phyloP scores from a whole-genome alignment of 1,284 basidiomycete species.

The Cystobasidium slooffiae region DNA sequence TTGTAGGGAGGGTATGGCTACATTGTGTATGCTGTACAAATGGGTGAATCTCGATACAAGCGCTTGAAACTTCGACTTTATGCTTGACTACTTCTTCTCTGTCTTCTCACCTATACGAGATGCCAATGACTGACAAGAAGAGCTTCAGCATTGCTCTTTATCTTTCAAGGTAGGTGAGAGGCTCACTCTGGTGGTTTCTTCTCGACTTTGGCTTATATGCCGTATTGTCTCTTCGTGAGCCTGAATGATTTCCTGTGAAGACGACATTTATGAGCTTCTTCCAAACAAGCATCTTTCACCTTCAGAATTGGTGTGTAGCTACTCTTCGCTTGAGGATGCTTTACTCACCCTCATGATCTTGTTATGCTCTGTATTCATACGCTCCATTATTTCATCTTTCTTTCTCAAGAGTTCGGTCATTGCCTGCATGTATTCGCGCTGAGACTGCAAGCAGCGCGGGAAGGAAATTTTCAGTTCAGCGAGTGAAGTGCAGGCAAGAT shows the following conservation, averaged over 20 bases:
- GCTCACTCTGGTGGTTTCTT: conserved; percentile 14
- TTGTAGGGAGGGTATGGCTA: no score
- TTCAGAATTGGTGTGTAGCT: neutral
- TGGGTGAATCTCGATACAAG: no score
- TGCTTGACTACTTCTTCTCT: no score
- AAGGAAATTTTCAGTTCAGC: neutral
- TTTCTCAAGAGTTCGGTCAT: conserved; percentile 11
- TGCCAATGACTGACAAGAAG: no score
- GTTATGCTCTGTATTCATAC: conserved; percentile 25
- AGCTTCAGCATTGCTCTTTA: neutral
- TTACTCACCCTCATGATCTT: conserved; percentile 14
- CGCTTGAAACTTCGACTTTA: no score
- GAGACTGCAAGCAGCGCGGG: conserved; percentile 5
- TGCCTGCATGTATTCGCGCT: conserved; percentile 34
- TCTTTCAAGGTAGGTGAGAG: neutral
- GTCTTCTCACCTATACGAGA: no score
- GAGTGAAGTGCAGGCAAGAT: neutral
- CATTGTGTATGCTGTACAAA: no score
- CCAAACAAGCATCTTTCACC: neutral
- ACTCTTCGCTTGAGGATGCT: neutral
- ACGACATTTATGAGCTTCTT: neutral
- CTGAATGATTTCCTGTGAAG: conserved; percentile 11
- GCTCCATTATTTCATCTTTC: conserved; percentile 39
- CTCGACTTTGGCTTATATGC: conserved; percentile 18
- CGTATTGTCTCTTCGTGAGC: conserved; percentile 41